phyloP scores from a whole-genome alignment of 2,329 filamentous ascomycete genomes.

The Westerdykella ornata region DNA sequence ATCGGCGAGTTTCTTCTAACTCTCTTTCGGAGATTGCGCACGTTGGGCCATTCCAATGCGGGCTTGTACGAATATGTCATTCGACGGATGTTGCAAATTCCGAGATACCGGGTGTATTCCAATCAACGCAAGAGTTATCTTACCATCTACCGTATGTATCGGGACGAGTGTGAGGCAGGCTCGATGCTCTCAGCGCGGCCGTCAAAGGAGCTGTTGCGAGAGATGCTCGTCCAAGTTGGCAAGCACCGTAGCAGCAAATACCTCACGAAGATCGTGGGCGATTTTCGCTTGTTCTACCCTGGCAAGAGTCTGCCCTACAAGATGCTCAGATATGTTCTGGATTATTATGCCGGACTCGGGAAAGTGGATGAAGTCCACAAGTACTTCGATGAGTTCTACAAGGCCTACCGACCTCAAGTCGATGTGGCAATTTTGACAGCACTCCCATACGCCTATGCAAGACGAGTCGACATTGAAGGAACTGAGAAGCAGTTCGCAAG shows the following conservation, averaged over 20 bases:
- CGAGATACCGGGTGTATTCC: constrained; percentile 23
- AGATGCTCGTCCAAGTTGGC: constrained; percentile 18
- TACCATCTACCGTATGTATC: constrained; percentile 22
- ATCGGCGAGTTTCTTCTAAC: constrained; percentile 22
- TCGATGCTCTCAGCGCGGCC: constrained; percentile 11
- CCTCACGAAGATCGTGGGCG: constrained; percentile 19
- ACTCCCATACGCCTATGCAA: constrained; percentile 64
- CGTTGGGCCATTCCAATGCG: constrained; percentile 13
- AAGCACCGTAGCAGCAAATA: constrained; percentile 12
- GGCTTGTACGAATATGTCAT: constrained; percentile 26
- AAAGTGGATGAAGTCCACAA: constrained; percentile 26
- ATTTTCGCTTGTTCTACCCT: constrained; percentile 23
- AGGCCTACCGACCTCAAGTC: constrained; percentile 5
- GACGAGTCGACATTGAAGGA: constrained; percentile 56
- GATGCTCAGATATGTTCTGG: constrained; percentile 18
- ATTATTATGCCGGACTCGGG: constrained; percentile 31
- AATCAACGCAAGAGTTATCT: constrained; percentile 22
- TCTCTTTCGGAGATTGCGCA: constrained; percentile 20
- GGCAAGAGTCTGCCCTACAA: constrained; percentile 12
- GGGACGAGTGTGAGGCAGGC: constrained; percentile 13
- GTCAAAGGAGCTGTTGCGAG: constrained; percentile 14
- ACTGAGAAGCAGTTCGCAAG: constrained; percentile 56
- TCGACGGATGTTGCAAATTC: constrained; percentile 17
- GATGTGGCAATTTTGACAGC: constrained; percentile 14
- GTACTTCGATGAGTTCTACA: constrained; percentile 26